Percentiles rank a stretch among this genome's conserved stretches.
Conservation (phyloP, 2,329 filamentous ascomycete species). For the Neophaeococcomyces aloes region DNA sequence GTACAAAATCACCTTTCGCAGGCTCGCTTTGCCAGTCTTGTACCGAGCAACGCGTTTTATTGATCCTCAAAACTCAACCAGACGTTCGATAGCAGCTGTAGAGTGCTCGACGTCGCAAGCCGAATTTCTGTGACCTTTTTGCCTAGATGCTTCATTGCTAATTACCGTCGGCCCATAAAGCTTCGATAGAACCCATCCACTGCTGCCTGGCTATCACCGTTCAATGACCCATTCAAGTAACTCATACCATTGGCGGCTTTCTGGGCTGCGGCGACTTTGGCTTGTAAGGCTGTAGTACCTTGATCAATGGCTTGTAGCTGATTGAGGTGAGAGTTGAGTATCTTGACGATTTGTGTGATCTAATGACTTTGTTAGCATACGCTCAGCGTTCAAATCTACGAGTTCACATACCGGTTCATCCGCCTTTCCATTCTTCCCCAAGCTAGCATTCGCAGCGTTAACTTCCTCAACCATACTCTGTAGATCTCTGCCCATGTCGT, state of each 20-base stretch:
- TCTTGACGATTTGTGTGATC: conserved; percentile 89
- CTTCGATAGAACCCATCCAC: conserved; percentile 86
- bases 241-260: conserved; percentile 46
- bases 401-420: conserved; percentile 63
- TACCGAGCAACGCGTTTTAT: too few species aligned
- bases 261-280: conserved; percentile 72
- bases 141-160: background rate
- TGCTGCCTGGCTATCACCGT: conserved; percentile 53
- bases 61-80: too few species aligned
- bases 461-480: conserved; percentile 97
- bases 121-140: background rate
- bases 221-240: conserved; percentile 28
- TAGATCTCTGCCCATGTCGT: conserved; percentile 87
- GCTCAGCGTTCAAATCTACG: conserved; percentile 11
- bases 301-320: conserved; percentile 91
- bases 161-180: conserved; percentile 63
- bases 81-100: too few species aligned
- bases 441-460: conserved; percentile 77
- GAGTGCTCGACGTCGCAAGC: background rate
- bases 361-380: conserved; percentile 30
- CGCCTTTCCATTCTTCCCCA: conserved; percentile 80
- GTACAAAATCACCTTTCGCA: too few species aligned
- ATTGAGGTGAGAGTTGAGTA: conserved; percentile 83
- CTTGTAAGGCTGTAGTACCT: conserved; percentile 67
- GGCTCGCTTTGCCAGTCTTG: too few species aligned